These are phyloP conservation scores for Eragrostis curvula DNA, from an alignment of 176 grass and related monocot species.

Conservation along the genomic window DNA sequence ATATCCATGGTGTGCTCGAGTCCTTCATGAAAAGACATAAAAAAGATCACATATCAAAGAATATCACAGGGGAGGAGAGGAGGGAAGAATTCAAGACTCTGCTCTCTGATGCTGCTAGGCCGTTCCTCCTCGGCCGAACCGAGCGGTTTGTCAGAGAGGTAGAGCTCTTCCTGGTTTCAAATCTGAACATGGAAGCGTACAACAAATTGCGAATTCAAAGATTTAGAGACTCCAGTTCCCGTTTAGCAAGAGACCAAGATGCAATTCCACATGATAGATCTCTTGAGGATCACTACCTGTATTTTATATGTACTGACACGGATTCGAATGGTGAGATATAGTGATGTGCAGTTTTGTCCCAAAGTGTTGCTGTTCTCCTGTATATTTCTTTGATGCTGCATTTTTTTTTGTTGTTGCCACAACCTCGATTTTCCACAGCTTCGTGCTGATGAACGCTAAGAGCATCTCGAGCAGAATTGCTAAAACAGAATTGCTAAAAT, in stretches of 20 bases:
- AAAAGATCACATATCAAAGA: slow-evolving; percentile 23
- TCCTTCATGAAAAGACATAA: slow-evolving; percentile 75
- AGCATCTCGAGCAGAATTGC: too few relatives aligned
- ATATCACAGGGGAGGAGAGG: slow-evolving; percentile 43
- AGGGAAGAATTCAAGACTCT: slow-evolving; percentile 66
- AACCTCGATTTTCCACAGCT: neutral
- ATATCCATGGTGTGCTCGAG: slow-evolving; percentile 76
- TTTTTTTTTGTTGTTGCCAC: neutral
- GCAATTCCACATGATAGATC: slow-evolving; percentile 38
- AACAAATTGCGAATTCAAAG: slow-evolving; percentile 58
- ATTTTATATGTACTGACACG: slow-evolving; percentile 38
- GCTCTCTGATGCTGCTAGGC: slow-evolving; percentile 62
- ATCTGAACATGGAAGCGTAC: slow-evolving; percentile 82
- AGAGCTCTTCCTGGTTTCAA: slow-evolving; percentile 78
- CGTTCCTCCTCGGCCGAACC: slow-evolving; percentile 69
- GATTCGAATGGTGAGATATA: slow-evolving; percentile 45
- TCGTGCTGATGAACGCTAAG: neutral
- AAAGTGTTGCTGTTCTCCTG: neutral
- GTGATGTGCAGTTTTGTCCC: neutral
- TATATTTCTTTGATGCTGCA: neutral
- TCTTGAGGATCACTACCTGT: slow-evolving; percentile 47
- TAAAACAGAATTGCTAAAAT: too few relatives aligned
- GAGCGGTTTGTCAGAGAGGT: slow-evolving; percentile 66
- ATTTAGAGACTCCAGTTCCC: slow-evolving; percentile 45
- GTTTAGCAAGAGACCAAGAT: slow-evolving; percentile 38